Base-by-base conservation (phyloP, 2,329 filamentous ascomycete genomes). In the Catunica adiposa region DNA sequence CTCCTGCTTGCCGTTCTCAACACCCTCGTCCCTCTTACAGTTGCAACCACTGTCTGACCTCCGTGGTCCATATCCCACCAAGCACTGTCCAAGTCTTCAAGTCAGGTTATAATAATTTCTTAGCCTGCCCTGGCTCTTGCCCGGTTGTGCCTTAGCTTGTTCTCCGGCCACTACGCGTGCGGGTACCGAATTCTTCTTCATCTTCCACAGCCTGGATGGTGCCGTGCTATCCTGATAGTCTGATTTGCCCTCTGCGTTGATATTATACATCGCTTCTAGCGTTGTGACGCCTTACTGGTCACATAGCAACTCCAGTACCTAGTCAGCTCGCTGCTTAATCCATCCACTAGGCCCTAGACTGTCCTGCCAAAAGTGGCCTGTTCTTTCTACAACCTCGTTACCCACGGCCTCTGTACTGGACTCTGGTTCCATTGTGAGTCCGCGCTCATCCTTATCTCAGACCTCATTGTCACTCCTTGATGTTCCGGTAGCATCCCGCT, bases 401-500 rank as follows among this genome's bases (percentile, higher is more conserved):
- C 51, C 31, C 34, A 40, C 31, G 34, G 42, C 53, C 47, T 55
- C 40, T 52, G 48, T 53, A 47, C 54, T 51, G 17, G 23, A 44
- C 20, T 54, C 54, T 51, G 44, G 55, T 54, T 57, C 51, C 51
- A 50, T 48, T 44, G 38, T 42, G 51, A 47, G 42, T 50, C 55
- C 42, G 48, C 46, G 56, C 52, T 40, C 52, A 57, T 51, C 51
- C 51, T 50, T 57, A 53, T 54, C 31, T 57, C 47, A 51, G 47
- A 50, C 44, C 22, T 48, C 53, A 54, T 54, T 38, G 29, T 44
- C 37, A 53, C 52, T 50, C 47, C 56, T 57, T 57, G 56, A 54
- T 51, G 56, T 46, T 54, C 52, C 44, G 56, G 56, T 55, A 55
- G 47, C 40, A 54, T 57, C 52, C 51, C 52, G 37, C 25, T 51